These are phyloP conservation scores for Phytopythium kandeliae DNA, from an alignment of 352 stramenopile species.

Conservation along the genomic window DNA sequence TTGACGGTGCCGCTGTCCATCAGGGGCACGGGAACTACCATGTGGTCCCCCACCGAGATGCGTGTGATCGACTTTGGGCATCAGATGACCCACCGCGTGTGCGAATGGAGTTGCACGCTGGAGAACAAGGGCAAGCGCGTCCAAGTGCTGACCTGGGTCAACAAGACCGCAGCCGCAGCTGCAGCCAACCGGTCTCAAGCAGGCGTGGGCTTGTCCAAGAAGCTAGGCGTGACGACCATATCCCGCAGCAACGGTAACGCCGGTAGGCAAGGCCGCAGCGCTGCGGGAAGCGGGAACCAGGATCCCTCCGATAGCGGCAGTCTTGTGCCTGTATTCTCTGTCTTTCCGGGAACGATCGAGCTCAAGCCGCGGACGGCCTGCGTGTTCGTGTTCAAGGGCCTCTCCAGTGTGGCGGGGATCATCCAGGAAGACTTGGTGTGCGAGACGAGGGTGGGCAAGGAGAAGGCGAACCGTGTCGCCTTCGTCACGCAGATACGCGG, in stretches of 20 bases:
- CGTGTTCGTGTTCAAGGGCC: slow-evolving; percentile 90
- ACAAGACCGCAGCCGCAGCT: slow-evolving; percentile 31
- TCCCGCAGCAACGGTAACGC: not conserved
- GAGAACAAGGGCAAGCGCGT: slow-evolving; percentile 94
- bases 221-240: slow-evolving; percentile 7
- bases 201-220: slow-evolving; percentile 9
- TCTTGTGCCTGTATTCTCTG: slow-evolving; percentile 75
- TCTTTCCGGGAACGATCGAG: slow-evolving; percentile 89
- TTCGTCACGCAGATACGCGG: slow-evolving; percentile 86
- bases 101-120: slow-evolving; percentile 90
- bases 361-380: slow-evolving; percentile 92
- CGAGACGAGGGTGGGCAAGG: slow-evolving; percentile 90
- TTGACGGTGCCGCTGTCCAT: slow-evolving; percentile 86
- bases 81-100: slow-evolving; percentile 88
- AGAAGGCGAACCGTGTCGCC: slow-evolving; percentile 85
- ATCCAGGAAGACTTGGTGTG: slow-evolving; percentile 87
- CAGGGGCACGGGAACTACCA: slow-evolving; percentile 91
- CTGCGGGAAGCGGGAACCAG: not conserved
- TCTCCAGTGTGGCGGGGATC: slow-evolving; percentile 51
- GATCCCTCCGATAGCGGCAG: slow-evolving; percentile 10
- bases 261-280: not conserved
- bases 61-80: slow-evolving; percentile 88
- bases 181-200: slow-evolving; percentile 4
- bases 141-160: slow-evolving; percentile 91
- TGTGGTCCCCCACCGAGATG: slow-evolving; percentile 90